Evolutionary conservation across 2,329 filamentous ascomycete species (phyloP).

Genomic region (Botryotinia convoluta): DNA sequence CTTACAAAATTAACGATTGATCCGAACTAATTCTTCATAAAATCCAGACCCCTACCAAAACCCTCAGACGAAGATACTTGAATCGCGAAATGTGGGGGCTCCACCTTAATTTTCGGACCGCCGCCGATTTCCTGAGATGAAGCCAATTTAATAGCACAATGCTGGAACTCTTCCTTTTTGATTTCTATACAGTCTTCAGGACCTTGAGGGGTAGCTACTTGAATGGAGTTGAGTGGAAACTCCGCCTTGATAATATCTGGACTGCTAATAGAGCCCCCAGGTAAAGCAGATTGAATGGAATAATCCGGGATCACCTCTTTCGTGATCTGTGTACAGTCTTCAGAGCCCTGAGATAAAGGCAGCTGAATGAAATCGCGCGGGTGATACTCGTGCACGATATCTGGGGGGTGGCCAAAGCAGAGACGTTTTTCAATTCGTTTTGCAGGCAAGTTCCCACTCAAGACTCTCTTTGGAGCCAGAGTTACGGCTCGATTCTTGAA

Average conservation of each 20-base stretch:
- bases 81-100: not conserved
- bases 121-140: not conserved
- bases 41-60: not conserved
- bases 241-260: not conserved
- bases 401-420: too few species aligned
- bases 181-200: not conserved
- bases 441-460: too few species aligned
- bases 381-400: too few species aligned
- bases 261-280: accelerated
- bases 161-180: accelerated
- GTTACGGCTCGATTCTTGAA: too few species aligned
- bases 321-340: not conserved
- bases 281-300: accelerated
- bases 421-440: too few species aligned
- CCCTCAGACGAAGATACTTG: not conserved
- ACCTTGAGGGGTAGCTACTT: not conserved
- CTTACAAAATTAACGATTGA: accelerated
- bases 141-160: accelerated
- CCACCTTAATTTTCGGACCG: accelerated
- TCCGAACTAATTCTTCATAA: not conserved
- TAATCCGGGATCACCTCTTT: not conserved
- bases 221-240: not conserved
- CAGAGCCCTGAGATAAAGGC: too few species aligned
- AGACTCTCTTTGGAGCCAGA: not conserved
- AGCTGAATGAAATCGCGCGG: too few species aligned